Evolutionary conservation across 345 rosid genomes (phyloP).

Genomic region (Eucalyptus cladocalyx): DNA sequence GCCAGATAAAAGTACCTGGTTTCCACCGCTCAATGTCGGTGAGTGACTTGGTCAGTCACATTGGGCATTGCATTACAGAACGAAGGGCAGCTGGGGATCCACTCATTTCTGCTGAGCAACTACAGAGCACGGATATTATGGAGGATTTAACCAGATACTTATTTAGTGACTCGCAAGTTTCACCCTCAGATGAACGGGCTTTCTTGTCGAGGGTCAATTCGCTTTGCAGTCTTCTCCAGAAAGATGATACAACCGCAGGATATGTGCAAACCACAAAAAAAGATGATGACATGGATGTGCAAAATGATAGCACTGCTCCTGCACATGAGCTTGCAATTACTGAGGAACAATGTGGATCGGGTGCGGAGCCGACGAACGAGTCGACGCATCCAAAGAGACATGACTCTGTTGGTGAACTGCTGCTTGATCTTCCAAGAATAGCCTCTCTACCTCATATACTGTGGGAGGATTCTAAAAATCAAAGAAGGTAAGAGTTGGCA

Average conservation of each 20-base stretch:
- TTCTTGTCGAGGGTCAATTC: slow-evolving; percentile 55
- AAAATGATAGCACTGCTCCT: not conserved
- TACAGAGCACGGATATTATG: slow-evolving; percentile 11
- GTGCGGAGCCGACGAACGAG: not conserved
- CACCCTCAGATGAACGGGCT: slow-evolving; percentile 26
- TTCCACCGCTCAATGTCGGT: slow-evolving; percentile 34
- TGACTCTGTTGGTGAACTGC: slow-evolving; percentile 50
- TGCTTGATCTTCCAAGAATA: slow-evolving; percentile 56
- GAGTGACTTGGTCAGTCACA: slow-evolving; percentile 45
- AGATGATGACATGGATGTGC: not conserved
- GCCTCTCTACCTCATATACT: slow-evolving; percentile 48
- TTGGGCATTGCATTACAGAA: slow-evolving; percentile 42
- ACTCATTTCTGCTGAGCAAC: slow-evolving; percentile 4
- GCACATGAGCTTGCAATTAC: not conserved
- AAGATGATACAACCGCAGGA: slow-evolving; percentile 9
- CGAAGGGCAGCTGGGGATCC: slow-evolving; percentile 12
- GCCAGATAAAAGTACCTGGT: slow-evolving; percentile 35
- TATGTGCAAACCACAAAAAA: not conserved
- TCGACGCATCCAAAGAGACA: not conserved
- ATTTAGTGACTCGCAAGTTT: slow-evolving; percentile 26
- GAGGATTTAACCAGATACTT: slow-evolving; percentile 40
- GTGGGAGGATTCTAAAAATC: not conserved
- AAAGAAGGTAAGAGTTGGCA: not conserved
- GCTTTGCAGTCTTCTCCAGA: slow-evolving; percentile 48
- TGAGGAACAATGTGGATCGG: not conserved